Base-by-base conservation (phyloP, 1,139 yeast species). In the Barnettozyma hawaiiensis region DNA sequence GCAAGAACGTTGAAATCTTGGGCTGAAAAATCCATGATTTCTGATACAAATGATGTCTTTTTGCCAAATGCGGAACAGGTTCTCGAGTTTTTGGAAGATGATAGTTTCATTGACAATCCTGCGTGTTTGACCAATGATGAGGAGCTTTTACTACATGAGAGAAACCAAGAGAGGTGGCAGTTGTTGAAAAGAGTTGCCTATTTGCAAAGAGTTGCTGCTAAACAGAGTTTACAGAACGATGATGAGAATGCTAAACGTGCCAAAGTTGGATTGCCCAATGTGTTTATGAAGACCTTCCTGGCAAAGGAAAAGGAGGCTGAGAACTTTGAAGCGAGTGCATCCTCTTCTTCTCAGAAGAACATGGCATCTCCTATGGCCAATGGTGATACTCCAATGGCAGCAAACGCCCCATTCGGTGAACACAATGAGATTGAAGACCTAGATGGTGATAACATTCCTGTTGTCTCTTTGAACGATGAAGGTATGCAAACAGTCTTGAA, bases 151-250 rank as follows among this genome's bases (percentile, higher is more conserved):
- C 62, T 75, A 18, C 55, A 65, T n/a, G 74, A 68, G 44, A 64
- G 74, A 62, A 73, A 79, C 52, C 64, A 62, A 41, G 83, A 78
- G 58, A 68, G 83, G 55, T 82, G 89, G 89, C 67, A 71, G 26
- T 72, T 84, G 64, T 65, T 85, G 55, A 84, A 83, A 59, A 75
- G 83, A 56, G 66, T 84, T 29, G 74, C 84, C 7, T 85, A 84
- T 53, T 63, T 84, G 47, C 89, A 81, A 56, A 49, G 60, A 39
- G 54, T 54, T 36, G 60, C 63, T 6, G 58, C 60, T n/a, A 57
- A 55, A 31, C 54, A 48, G 28, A 54, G 44, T 27, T 37, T 44
- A 4, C 52, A 60, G 33, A 50, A 53, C 31, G 52, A 55, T 23
- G 57, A 58, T 14, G 57, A 58, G 46, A 48, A 53, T 41, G 40